phyloP scores from a whole-genome alignment of 768 basidiomycete genomes.

The Boletus coccyginus region DNA sequence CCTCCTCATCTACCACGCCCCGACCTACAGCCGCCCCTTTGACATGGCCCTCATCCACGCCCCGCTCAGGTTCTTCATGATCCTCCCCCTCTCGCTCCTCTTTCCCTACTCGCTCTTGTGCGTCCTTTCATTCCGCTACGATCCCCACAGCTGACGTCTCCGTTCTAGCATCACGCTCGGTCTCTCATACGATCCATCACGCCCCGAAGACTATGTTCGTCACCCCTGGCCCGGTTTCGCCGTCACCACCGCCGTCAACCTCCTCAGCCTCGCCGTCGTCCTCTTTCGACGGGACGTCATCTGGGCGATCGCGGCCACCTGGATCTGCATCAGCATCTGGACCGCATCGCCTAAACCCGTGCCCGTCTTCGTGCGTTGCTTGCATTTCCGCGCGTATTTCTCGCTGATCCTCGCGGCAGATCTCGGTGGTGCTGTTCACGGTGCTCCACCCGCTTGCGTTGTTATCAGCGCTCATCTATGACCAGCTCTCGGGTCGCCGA shows the following conservation, averaged over 20 bases:
- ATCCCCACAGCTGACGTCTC: not conserved
- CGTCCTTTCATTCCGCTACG: not conserved
- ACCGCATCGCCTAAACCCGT: slow-evolving; percentile 56
- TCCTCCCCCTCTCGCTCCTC: slow-evolving; percentile 50
- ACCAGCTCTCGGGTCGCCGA: slow-evolving; percentile 12
- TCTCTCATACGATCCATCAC: slow-evolving; percentile 50
- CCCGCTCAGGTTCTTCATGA: slow-evolving; percentile 68
- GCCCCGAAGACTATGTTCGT: slow-evolving; percentile 51
- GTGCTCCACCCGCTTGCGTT: slow-evolving; percentile 62
- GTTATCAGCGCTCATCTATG: slow-evolving; percentile 44
- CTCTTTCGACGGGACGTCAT: slow-evolving; percentile 62
- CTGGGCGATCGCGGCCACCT: slow-evolving; percentile 72
- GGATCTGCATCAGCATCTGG: slow-evolving; percentile 72
- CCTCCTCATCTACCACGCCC: slow-evolving; percentile 69
- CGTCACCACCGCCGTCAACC: slow-evolving; percentile 62
- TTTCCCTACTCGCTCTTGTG: slow-evolving; percentile 58
- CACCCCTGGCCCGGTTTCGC: slow-evolving; percentile 75
- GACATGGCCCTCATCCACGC: slow-evolving; percentile 86
- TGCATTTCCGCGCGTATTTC: not conserved
- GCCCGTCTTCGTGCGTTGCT: slow-evolving; percentile 55
- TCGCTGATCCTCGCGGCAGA: slow-evolving; percentile 33
- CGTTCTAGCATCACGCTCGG: slow-evolving; percentile 61
- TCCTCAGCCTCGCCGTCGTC: slow-evolving; percentile 54
- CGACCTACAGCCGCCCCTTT: slow-evolving; percentile 57
- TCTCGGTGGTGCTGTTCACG: slow-evolving; percentile 62